phyloP scores from a whole-genome alignment of 495 filamentous ascomycete genomes.

The Trichoderma virens region DNA sequence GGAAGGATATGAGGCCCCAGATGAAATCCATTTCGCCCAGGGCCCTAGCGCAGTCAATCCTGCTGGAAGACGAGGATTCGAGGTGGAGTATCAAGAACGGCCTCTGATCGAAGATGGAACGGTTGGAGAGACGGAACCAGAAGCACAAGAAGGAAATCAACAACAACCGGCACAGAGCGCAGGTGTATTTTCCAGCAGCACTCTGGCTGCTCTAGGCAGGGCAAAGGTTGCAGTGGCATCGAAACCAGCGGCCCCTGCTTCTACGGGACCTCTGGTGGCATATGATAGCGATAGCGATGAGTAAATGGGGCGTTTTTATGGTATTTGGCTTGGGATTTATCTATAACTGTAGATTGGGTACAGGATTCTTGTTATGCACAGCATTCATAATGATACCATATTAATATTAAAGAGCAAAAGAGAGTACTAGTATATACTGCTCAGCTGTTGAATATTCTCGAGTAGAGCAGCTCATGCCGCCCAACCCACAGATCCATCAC shows the following conservation, averaged over 20 bases:
- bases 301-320: conserved; percentile 14
- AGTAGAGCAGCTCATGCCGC: conserved; percentile 90
- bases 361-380: neutral
- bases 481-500: conserved; percentile 91
- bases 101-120: conserved; percentile 41
- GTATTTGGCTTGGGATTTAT: neutral
- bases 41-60: conserved; percentile 53
- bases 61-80: conserved; percentile 41
- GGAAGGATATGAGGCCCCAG: conserved; percentile 86
- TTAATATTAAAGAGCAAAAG: neutral
- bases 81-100: conserved; percentile 39
- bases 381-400: conserved; percentile 13
- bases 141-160: conserved; percentile 28
- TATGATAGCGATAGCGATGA: conserved; percentile 89
- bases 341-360: conserved; percentile 9
- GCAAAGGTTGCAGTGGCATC: conserved; percentile 42
- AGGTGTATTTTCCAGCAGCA: conserved; percentile 75
- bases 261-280: conserved; percentile 66
- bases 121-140: conserved; percentile 10
- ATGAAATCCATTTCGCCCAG: conserved; percentile 86
- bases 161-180: conserved; percentile 38
- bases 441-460: conserved; percentile 83
- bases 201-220: conserved; percentile 62
- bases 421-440: neutral
- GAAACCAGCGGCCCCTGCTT: conserved; percentile 34